Conservation (phyloP, 1,284 basidiomycete species). For the Moesziomyces globuligerus region DNA sequence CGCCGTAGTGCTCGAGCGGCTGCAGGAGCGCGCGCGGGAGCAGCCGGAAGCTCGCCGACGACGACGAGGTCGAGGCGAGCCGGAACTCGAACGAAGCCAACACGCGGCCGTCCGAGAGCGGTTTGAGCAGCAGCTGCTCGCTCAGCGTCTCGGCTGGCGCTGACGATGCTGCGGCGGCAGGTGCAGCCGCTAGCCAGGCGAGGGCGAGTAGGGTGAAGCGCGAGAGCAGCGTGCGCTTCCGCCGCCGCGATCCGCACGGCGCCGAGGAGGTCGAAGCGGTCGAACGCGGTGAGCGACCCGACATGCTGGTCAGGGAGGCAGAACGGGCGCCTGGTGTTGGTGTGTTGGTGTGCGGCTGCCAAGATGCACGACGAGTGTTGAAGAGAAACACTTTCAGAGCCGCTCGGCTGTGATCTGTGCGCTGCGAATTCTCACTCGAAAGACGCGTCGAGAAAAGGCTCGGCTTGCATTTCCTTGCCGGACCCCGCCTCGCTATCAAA, state of each 20-base stretch:
- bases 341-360: too few species aligned
- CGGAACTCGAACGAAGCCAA: constrained; percentile 75
- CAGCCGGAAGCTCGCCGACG: constrained; percentile 66
- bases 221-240: background rate
- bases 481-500: too few species aligned
- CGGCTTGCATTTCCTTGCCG: too few species aligned
- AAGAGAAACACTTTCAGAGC: too few species aligned
- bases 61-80: constrained; percentile 33
- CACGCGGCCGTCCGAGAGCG: constrained; percentile 85
- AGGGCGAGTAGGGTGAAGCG: background rate
- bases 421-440: too few species aligned
- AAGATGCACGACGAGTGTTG: too few species aligned
- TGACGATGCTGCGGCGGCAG: background rate
- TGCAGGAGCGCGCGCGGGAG: constrained; percentile 87
- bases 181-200: background rate
- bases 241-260: background rate
- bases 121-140: constrained; percentile 79
- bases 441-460: too few species aligned
- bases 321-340: too few species aligned
- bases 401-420: too few species aligned
- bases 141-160: constrained; percentile 57
- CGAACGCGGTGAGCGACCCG: too few species aligned
- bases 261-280: background rate
- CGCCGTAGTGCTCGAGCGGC: constrained; percentile 82
- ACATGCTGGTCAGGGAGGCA: too few species aligned